Percentiles rank a stretch among this genome's conserved stretches.
Conservation (phyloP, 352 stramenopile species). For the Plasmopara muralis region DNA sequence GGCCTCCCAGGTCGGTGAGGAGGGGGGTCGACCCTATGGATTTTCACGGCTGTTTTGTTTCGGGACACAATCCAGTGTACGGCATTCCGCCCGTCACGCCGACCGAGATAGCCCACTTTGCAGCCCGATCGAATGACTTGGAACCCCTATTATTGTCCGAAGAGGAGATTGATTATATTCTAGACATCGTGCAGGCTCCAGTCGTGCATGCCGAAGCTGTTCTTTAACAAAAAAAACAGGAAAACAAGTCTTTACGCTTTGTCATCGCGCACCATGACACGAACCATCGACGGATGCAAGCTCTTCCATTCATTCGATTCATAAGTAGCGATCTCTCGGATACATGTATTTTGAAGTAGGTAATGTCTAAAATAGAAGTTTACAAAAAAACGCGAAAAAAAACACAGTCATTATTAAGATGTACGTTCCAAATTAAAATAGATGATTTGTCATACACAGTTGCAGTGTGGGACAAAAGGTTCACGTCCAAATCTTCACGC, state of each 20-base stretch:
- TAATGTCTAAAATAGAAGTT: too few species aligned
- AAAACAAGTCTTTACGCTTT: background rate
- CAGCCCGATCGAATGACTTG: conserved; percentile 22
- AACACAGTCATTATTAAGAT: too few species aligned
- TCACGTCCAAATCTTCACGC: too few species aligned
- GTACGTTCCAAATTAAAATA: too few species aligned
- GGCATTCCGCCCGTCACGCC: conserved; percentile 3
- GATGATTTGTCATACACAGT: too few species aligned
- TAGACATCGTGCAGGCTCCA: conserved; percentile 27
- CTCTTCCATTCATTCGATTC: too few species aligned
- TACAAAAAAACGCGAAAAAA: too few species aligned
- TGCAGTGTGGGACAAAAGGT: too few species aligned
- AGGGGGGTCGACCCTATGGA: conserved; percentile 24
- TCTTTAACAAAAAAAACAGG: conserved; percentile 9
- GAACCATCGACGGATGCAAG: too few species aligned
- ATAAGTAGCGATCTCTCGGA: too few species aligned
- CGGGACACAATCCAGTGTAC: conserved; percentile 16
- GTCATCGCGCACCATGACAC: too few species aligned
- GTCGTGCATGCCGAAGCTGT: conserved; percentile 15
- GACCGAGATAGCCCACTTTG: conserved; percentile 18
- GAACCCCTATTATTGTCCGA: conserved; percentile 35
- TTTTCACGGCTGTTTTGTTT: conserved; percentile 24
- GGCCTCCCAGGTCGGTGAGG: conserved; percentile 2
- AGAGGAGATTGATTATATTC: conserved; percentile 39
- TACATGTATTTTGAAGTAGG: too few species aligned